These are phyloP conservation scores for Fusarium acutatum DNA, from an alignment of 2,329 filamentous ascomycete species.

Conservation along the genomic window DNA sequence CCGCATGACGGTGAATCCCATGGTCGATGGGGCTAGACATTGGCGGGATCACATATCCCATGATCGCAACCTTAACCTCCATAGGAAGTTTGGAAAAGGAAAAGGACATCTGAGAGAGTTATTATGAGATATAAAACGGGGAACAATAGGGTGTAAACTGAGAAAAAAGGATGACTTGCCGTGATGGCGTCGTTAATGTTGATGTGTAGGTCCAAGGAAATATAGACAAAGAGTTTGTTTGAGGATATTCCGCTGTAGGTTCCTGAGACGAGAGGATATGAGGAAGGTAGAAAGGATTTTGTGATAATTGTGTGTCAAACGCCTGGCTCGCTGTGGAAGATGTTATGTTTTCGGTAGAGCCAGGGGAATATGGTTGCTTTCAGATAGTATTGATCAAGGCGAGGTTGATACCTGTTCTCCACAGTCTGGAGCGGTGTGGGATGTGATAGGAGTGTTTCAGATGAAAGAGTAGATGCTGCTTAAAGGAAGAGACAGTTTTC, in stretches of 20 bases:
- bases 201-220: not conserved
- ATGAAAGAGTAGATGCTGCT: not conserved
- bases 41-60: not conserved
- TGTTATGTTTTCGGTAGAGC: not conserved
- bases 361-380: not conserved
- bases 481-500: not conserved
- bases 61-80: not conserved
- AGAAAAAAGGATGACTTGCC: not conserved
- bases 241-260: not conserved
- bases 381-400: not conserved
- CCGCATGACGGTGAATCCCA: rapidly evolving
- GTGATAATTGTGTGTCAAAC: not conserved
- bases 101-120: not conserved
- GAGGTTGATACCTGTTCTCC: not conserved
- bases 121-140: not conserved
- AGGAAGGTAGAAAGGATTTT: not conserved
- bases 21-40: not conserved
- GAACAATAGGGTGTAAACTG: too few relatives aligned
- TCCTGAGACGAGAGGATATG: not conserved
- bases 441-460: not conserved
- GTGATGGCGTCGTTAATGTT: too few relatives aligned
- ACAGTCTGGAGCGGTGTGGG: not conserved
- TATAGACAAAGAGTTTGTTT: rapidly evolving
- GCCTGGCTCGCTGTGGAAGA: not conserved
- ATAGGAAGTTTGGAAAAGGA: not conserved